Evolutionary conservation across 768 basidiomycete genomes (phyloP).

Genomic region (Hypsizygus marmoreus): DNA sequence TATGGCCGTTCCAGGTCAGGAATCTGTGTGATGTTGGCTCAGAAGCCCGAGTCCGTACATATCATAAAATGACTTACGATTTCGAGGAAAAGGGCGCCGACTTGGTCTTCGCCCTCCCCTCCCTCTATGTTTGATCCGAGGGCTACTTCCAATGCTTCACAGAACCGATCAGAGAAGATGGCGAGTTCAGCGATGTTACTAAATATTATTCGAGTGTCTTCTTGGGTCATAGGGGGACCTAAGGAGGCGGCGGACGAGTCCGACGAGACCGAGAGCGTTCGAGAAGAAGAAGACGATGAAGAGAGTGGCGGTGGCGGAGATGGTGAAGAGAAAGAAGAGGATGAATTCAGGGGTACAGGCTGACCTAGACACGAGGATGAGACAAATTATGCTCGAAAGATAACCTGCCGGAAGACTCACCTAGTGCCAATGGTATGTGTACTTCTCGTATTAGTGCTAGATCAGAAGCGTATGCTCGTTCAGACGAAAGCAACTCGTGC

Average conservation of each 20-base stretch:
- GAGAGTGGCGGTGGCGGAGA: constrained; percentile 48
- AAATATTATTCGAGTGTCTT: constrained; percentile 75
- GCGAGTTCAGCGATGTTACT: constrained; percentile 78
- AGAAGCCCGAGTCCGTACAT: no score
- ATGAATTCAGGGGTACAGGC: constrained; percentile 22
- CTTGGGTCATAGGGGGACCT: constrained; percentile 65
- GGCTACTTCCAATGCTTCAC: constrained; percentile 64
- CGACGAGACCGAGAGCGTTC: constrained; percentile 52
- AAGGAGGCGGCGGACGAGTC: constrained; percentile 41
- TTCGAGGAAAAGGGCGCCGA: constrained; percentile 71
- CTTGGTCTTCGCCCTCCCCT: constrained; percentile 66
- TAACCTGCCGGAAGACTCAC: constrained; percentile 50
- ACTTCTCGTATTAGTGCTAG: constrained; percentile 76
- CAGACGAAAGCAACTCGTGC: constrained; percentile 75
- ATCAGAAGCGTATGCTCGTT: constrained; percentile 83
- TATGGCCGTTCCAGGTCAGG: constrained; percentile 72
- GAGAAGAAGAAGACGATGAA: constrained; percentile 52
- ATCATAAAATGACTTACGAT: constrained; percentile 67
- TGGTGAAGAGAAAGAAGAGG: constrained; percentile 24
- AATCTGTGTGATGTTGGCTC: constrained; percentile 46
- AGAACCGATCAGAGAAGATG: constrained; percentile 65
- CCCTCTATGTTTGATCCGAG: constrained; percentile 64
- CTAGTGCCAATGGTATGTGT: constrained; percentile 77
- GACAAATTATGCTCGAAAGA: not conserved
- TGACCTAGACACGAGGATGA: constrained; percentile 31